Evolutionary conservation across 768 basidiomycete species (phyloP), one percentile per base, ranked within the genome.

Genomic region (Galerina sulciceps): DNA sequence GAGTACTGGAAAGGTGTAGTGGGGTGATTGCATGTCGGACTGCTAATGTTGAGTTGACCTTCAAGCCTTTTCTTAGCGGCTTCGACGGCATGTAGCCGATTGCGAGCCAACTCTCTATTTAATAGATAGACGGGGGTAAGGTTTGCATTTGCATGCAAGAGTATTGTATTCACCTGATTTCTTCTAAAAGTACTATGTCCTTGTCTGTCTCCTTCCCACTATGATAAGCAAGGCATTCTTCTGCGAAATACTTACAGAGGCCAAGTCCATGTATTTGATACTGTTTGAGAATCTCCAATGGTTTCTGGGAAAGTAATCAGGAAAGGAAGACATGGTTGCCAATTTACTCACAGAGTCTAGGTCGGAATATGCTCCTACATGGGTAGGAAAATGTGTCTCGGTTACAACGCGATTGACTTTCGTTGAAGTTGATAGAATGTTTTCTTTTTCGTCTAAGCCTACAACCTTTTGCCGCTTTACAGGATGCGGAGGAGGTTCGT

Each of bases 131-230:
- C 48, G 22, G 26, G 22, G 23, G 42, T 37, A 38, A 50, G 22
- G 36, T 14, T 18, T 31, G 6, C 10, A 35, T 10, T 17, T 6
- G 40, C 34, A 41, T 43, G n/a, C 14, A 40, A 48, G 9, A 49
- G 4, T 14, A 23, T 22, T 17, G 20, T n/a, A 60, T 63, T 37
- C 55, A 84, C 84, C 75, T 72, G 55, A 76, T 71, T 2, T 65
- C 64, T 26, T 82, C 77, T n/a, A 83, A 71, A 1, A 74, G 52
- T 6, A 75, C 58, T 15, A 83, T 71, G 38, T 85, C 84, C 49
- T 69, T 68, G 4, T 65, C 45, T 2, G 57, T 65, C 48, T 73
- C 66, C 1, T 52, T 48, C 10, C 66, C 63, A 49, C 55, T 64
- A 55, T 68, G 54, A 26, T 72, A 71, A 15, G 67, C 57, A 10